Conservation (phyloP, 805 yeast genomes). For the Candida nanaspora region DNA sequence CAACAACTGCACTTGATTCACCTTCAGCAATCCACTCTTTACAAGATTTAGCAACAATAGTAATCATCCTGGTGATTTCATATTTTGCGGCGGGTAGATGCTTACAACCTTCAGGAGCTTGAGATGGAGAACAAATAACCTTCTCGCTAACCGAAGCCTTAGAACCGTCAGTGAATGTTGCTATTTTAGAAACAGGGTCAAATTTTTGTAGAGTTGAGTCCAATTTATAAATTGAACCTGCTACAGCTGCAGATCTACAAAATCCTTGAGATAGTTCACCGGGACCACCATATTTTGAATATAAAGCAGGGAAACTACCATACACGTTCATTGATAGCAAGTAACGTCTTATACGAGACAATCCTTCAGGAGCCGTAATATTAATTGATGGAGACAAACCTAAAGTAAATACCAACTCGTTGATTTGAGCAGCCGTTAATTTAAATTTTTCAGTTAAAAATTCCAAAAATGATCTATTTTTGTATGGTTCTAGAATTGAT, state of each 20-base stretch:
- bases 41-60: slow-evolving; percentile 81
- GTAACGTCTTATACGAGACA: slow-evolving; percentile 77
- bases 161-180: slow-evolving; percentile 70
- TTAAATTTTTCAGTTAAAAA: slow-evolving; percentile 63
- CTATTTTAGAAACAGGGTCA: slow-evolving; percentile 62
- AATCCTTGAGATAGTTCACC: slow-evolving; percentile 96
- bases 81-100: slow-evolving; percentile 38
- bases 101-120: slow-evolving; percentile 36
- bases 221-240: slow-evolving; percentile 88
- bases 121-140: slow-evolving; percentile 70
- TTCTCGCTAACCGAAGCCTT: slow-evolving; percentile 71
- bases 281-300: slow-evolving; percentile 90
- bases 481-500: slow-evolving; percentile 42
- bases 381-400: slow-evolving; percentile 64
- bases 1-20: slow-evolving; percentile 81
- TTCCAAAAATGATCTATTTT: slow-evolving; percentile 45
- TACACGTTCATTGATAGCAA: slow-evolving; percentile 81
- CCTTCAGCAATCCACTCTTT: slow-evolving; percentile 85
- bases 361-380: slow-evolving; percentile 65
- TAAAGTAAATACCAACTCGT: slow-evolving; percentile 79
- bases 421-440: slow-evolving; percentile 65
- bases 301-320: slow-evolving; percentile 89
- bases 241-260: slow-evolving; percentile 96
- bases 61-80: slow-evolving; percentile 68
- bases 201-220: slow-evolving; percentile 57